These are phyloP conservation scores for Achaetomium macrosporum DNA, from an alignment of 2,329 filamentous ascomycete species.

Conservation along the genomic window DNA sequence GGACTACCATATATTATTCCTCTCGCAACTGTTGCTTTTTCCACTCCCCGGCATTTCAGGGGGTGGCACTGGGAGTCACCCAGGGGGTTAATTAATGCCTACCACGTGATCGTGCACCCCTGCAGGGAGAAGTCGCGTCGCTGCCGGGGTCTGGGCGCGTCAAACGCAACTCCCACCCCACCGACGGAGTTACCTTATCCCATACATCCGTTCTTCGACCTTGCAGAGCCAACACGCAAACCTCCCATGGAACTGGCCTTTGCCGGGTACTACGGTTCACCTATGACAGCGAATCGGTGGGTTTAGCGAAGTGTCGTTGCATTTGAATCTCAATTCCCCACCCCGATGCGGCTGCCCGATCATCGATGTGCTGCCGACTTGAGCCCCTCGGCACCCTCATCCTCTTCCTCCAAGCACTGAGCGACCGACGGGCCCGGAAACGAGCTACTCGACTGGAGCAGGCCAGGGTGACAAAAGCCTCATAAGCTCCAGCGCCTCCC, in stretches of 20 bases:
- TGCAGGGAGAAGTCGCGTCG: neutral
- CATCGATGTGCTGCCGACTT: slow-evolving; percentile 51
- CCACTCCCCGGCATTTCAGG: neutral
- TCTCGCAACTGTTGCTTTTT: neutral
- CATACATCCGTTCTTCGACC: too few relatives aligned
- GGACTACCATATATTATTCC: too few relatives aligned
- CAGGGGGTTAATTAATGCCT: neutral
- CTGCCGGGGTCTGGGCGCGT: neutral
- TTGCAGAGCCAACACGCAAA: neutral
- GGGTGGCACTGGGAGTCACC: neutral
- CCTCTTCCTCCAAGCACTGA: slow-evolving; percentile 41
- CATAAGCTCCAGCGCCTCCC: neutral
- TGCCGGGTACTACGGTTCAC: neutral
- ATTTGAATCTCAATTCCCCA: neutral
- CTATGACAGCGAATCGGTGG: neutral
- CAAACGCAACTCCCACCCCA: neutral
- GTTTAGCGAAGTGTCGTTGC: neutral
- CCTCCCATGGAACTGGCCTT: neutral
- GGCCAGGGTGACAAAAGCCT: neutral
- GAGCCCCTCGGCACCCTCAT: slow-evolving; percentile 47
- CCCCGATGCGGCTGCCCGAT: neutral
- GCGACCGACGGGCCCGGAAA: slow-evolving; percentile 26
- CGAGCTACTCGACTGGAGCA: slow-evolving; percentile 7
- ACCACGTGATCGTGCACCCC: slow-evolving; percentile 4
- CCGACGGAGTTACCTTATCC: neutral